phyloP scores from a whole-genome alignment of 441 rosid genomes.

The Daphne laureola region DNA sequence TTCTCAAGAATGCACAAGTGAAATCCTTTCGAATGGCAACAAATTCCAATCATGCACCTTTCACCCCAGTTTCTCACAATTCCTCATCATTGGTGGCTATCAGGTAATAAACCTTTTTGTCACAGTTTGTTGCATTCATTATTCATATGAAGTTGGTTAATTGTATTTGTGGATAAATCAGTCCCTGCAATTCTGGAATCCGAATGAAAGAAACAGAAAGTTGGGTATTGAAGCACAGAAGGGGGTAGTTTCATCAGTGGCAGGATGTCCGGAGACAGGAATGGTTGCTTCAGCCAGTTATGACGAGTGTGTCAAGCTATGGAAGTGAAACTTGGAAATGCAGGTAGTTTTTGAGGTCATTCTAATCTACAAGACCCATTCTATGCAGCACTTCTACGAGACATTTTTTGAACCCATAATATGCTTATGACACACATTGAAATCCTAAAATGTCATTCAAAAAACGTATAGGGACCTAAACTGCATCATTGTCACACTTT shows the following conservation, averaged over 20 bases:
- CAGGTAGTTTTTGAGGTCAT: too few relatives aligned
- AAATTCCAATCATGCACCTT: conserved; percentile 31
- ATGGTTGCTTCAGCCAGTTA: conserved; percentile 38
- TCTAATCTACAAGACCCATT: too few relatives aligned
- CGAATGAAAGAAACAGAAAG: conserved; percentile 22
- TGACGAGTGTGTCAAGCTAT: conserved; percentile 33
- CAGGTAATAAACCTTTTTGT: conserved; percentile 19
- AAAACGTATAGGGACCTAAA: too few relatives aligned
- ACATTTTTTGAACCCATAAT: too few relatives aligned
- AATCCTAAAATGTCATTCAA: too few relatives aligned
- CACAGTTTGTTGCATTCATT: background rate
- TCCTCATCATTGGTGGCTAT: conserved; percentile 32
- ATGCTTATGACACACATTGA: too few relatives aligned
- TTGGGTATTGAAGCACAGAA: conserved; percentile 27
- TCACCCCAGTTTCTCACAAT: conserved; percentile 29
- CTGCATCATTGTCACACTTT: too few relatives aligned
- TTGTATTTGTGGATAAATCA: conserved; percentile 2
- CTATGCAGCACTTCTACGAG: too few relatives aligned
- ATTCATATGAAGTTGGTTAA: too few relatives aligned
- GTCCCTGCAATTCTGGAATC: conserved; percentile 45
- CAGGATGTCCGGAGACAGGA: conserved; percentile 20
- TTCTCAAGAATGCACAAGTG: conserved; percentile 23
- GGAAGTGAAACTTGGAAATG: conserved; percentile 19
- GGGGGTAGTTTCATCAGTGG: conserved; percentile 27
- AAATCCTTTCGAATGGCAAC: conserved; percentile 30